These are phyloP conservation scores for Podosphaera fusca DNA, from an alignment of 2,329 filamentous ascomycete species.

Conservation along the genomic window DNA sequence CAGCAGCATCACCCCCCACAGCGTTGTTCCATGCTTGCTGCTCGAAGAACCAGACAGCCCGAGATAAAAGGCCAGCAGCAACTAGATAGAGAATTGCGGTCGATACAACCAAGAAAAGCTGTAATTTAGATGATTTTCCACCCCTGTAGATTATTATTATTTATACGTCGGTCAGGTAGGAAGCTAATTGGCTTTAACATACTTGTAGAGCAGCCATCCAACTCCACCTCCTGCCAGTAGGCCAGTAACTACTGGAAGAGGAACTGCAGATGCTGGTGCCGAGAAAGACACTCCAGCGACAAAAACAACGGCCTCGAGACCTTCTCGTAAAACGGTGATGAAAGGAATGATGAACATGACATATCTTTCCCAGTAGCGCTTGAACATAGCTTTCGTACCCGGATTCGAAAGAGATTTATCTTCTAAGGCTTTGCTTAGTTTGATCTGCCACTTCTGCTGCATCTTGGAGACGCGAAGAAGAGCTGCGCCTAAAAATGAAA, in stretches of 20 bases:
- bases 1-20: constrained; percentile 29
- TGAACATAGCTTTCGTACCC: constrained; percentile 23
- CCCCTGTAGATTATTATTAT: constrained; percentile 20
- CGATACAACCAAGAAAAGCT: constrained; percentile 59
- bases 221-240: constrained; percentile 41
- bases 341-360: constrained; percentile 73
- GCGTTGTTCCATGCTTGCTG: constrained; percentile 35
- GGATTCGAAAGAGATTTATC: constrained; percentile 5
- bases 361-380: constrained; percentile 50
- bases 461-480: constrained; percentile 64
- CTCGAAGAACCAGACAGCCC: constrained; percentile 53
- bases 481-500: constrained; percentile 58
- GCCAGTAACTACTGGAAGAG: constrained; percentile 47
- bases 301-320: constrained; percentile 69
- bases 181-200: constrained; percentile 16
- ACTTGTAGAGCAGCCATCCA: constrained; percentile 61
- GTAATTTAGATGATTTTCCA: constrained; percentile 40
- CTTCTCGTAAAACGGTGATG: constrained; percentile 68
- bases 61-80: constrained; percentile 60
- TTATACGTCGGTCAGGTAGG: not conserved
- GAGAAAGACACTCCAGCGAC: constrained; percentile 64
- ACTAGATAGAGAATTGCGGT: constrained; percentile 72
- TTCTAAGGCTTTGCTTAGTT: constrained; percentile 50
- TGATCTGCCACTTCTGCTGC: constrained; percentile 70
- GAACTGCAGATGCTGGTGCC: constrained; percentile 52